These are phyloP conservation scores for Escallonia rubra DNA, from an alignment of 129 eudicot genomes.

Conservation along the genomic window DNA sequence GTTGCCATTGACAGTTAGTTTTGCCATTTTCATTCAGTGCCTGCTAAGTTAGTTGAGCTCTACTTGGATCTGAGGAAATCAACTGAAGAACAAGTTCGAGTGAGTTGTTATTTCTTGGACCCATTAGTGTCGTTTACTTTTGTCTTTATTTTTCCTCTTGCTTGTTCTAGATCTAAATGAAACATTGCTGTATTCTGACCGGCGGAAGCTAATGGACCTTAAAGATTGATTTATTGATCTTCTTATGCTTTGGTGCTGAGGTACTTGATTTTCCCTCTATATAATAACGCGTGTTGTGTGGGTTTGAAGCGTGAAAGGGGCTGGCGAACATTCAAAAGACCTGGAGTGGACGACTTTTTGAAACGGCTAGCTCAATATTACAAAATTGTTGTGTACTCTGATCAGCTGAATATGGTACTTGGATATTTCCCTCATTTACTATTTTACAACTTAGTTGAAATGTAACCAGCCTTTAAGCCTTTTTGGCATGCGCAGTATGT, in stretches of 20 bases:
- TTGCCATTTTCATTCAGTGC: constrained; percentile 30
- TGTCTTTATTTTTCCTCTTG: neutral
- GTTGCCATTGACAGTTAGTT: neutral
- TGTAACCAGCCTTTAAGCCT: constrained; percentile 6
- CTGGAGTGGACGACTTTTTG: constrained; percentile 85
- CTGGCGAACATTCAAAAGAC: constrained; percentile 93
- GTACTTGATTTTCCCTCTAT: neutral
- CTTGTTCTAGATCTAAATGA: constrained; percentile 76
- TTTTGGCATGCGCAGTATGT: constrained; percentile 58
- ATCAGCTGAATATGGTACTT: constrained; percentile 61
- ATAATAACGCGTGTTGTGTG: neutral
- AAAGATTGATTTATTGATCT: constrained; percentile 1
- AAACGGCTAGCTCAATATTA: constrained; percentile 71
- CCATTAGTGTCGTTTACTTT: neutral
- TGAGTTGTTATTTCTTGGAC: constrained; percentile 15
- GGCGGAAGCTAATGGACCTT: constrained; percentile 76
- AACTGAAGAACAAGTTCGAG: constrained; percentile 79
- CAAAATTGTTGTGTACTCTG: constrained; percentile 79
- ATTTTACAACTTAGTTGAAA: constrained; percentile 5
- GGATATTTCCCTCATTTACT: neutral
- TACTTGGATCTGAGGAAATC: constrained; percentile 73
- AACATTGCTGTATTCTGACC: constrained; percentile 77
- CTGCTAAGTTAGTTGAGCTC: constrained; percentile 66
- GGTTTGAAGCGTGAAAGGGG: constrained; percentile 80
- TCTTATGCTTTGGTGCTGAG: neutral